These are phyloP conservation scores for Yarrowia divulgata DNA, from an alignment of 805 yeast genomes.

Conservation along the genomic window DNA sequence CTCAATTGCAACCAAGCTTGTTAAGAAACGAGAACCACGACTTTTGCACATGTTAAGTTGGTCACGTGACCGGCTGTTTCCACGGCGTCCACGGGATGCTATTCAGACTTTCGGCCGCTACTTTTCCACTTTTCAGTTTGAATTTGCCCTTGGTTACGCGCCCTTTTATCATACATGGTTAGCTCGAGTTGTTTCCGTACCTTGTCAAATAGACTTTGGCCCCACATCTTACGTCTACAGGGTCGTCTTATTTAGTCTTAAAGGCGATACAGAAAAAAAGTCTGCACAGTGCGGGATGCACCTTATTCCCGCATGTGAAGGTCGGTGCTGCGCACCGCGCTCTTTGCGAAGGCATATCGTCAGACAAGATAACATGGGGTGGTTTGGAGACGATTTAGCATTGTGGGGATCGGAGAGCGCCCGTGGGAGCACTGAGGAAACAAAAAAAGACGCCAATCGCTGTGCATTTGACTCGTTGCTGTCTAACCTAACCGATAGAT, in stretches of 20 bases:
- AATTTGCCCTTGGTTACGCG: background rate
- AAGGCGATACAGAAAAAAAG: constrained; percentile 29
- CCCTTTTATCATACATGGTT: constrained; percentile 5
- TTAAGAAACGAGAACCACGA: background rate
- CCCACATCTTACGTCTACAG: constrained; percentile 35
- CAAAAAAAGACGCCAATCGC: constrained; percentile 11
- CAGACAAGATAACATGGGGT: background rate
- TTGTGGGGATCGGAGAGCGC: background rate
- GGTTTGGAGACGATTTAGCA: background rate
- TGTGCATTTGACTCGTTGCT: constrained; percentile 7
- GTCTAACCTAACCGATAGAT: constrained; percentile 32
- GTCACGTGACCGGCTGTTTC: background rate
- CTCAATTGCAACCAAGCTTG: background rate
- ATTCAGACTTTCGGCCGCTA: background rate
- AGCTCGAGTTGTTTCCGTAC: constrained; percentile 6
- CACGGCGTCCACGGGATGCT: constrained; percentile 1
- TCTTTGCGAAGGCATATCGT: too few species aligned
- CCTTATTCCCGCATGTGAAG: constrained; percentile 32
- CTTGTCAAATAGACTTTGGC: constrained; percentile 22
- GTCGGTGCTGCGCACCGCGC: constrained; percentile 1
- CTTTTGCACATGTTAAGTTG: background rate
- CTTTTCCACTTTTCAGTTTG: background rate
- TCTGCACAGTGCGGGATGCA: constrained; percentile 26
- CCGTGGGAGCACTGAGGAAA: background rate
- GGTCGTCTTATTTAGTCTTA: constrained; percentile 32